A percentile compares a stretch with the other conserved stretches of the same genome.
These are phyloP conservation scores for Blastobotrys attinorum DNA, from an alignment of 805 yeast species.

Conservation along the genomic window DNA sequence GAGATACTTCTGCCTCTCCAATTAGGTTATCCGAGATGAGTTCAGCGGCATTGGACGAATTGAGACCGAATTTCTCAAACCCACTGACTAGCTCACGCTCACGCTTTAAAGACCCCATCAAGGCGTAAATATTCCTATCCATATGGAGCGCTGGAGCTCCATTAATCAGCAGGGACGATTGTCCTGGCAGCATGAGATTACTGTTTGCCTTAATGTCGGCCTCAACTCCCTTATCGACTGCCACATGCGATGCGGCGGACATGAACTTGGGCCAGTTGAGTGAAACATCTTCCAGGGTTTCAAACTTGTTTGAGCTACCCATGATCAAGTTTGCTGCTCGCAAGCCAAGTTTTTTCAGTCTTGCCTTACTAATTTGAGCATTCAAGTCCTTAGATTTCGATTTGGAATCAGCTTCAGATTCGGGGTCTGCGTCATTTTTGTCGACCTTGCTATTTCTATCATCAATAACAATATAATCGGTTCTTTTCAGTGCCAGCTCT, in stretches of 20 bases:
- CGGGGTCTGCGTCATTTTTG: slow-evolving; percentile 7
- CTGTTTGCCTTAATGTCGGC: slow-evolving; percentile 21
- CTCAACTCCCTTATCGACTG: slow-evolving; percentile 10
- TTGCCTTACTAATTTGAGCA: slow-evolving; percentile 18
- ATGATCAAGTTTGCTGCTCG: slow-evolving; percentile 31
- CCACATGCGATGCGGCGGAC: slow-evolving; percentile 28
- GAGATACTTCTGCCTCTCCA: slow-evolving; percentile 10
- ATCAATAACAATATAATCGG: slow-evolving; percentile 59
- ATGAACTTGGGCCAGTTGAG: slow-evolving; percentile 52
- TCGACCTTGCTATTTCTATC: slow-evolving; percentile 34
- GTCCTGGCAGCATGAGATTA: slow-evolving; percentile 21
- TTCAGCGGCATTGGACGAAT: slow-evolving; percentile 12
- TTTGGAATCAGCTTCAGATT: no score
- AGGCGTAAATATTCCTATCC: slow-evolving; percentile 26
- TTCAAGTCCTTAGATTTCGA: neutral
- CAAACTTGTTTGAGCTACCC: slow-evolving; percentile 27
- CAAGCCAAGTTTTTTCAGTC: slow-evolving; percentile 23
- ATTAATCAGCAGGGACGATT: slow-evolving; percentile 47
- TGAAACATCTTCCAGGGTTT: slow-evolving; percentile 34
- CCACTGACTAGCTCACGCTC: slow-evolving; percentile 28
- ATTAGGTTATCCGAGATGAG: slow-evolving; percentile 26
- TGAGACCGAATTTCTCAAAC: slow-evolving; percentile 6
- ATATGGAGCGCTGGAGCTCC: slow-evolving; percentile 48
- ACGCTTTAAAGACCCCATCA: slow-evolving; percentile 32
- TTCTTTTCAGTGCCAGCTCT: slow-evolving; percentile 53